Evolutionary conservation across 768 basidiomycete genomes (phyloP).

Genomic region (Suillus subluteus): DNA sequence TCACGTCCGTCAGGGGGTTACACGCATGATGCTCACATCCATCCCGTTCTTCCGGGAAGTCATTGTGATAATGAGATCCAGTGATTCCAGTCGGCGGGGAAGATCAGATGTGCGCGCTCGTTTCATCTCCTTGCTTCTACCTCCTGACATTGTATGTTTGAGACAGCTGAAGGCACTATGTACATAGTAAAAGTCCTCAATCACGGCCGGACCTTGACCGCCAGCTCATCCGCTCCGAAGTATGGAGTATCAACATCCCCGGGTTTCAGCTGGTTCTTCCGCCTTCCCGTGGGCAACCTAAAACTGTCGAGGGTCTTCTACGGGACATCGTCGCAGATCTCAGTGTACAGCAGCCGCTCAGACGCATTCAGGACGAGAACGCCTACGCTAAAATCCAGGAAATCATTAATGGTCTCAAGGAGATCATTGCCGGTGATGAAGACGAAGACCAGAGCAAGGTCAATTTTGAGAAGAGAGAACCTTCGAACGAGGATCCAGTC

Average conservation of each 20-base stretch:
- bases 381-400: conserved; percentile 72
- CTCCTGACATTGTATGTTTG: conserved; percentile 3
- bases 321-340: conserved; percentile 84
- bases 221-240: conserved; percentile 88
- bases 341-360: conserved; percentile 77
- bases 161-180: conserved; percentile 74
- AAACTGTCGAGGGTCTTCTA: conserved; percentile 94
- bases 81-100: conserved; percentile 91
- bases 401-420: no score
- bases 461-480: conserved; percentile 32
- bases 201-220: conserved; percentile 79
- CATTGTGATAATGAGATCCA: no score
- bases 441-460: conserved; percentile 42
- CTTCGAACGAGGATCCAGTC: conserved; percentile 47
- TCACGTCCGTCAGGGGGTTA: conserved; percentile 65
- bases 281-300: conserved; percentile 85
- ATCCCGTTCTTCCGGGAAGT: conserved; percentile 97
- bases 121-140: background rate
- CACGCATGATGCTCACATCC: conserved; percentile 85
- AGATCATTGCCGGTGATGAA: conserved; percentile 66
- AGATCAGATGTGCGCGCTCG: conserved; percentile 71
- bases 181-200: conserved; percentile 82
- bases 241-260: conserved; percentile 81
- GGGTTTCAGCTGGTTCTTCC: conserved; percentile 93
- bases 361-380: conserved; percentile 76